Base-by-base conservation (phyloP, 2,329 filamentous ascomycete genomes). In the Raffaelea ambrosiae region DNA sequence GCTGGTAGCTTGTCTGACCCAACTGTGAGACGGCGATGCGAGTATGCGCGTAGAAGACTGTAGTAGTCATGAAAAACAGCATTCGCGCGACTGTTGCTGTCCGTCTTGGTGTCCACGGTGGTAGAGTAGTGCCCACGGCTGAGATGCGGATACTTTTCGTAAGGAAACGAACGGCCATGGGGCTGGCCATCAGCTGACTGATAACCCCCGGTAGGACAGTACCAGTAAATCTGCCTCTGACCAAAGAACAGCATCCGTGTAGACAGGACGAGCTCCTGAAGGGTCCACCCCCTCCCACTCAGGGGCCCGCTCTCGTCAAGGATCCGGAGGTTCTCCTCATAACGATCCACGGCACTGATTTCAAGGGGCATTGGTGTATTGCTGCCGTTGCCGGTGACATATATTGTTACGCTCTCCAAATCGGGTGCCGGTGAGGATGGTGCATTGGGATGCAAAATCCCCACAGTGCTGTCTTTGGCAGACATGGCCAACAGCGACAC, bases 401-500 rank as follows among this genome's bases (percentile, higher is more conserved):
- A 3, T 8, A 13, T 18, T 14, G 33, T 16, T 11, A 23, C 26
- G 5, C 10, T 35, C 11, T 35, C 13, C 7, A n/a, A 35, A 1
- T 26, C 16, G 4, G 18, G 10, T 19, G 19, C 11, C 13, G 16
- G 19, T 19, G 8, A 21, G 11, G 10, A 7, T 29, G 26, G 26
- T 29, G 26, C 13, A 29, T 7, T 29, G 7, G 26, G 26, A 18
- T 5, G 13, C 23, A 22, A 29, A 23, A 43, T 39, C 1, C 43
- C 44, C 2, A 3, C 22, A 3, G 5, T 35, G 40, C 44, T 44
- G 2, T 26, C 26, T 3, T 13, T 13, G 3, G 42, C 41, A 2
- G 46, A 41, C 42, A 46, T 46, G 42, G 42, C 45, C 41, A 48
- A 11, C 13, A 57, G 47, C n/a, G 52, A 52, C 5, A 55, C 20